phyloP scores from a whole-genome alignment of 73 alveolate genomes.

The Tetrahymena elliotti region DNA sequence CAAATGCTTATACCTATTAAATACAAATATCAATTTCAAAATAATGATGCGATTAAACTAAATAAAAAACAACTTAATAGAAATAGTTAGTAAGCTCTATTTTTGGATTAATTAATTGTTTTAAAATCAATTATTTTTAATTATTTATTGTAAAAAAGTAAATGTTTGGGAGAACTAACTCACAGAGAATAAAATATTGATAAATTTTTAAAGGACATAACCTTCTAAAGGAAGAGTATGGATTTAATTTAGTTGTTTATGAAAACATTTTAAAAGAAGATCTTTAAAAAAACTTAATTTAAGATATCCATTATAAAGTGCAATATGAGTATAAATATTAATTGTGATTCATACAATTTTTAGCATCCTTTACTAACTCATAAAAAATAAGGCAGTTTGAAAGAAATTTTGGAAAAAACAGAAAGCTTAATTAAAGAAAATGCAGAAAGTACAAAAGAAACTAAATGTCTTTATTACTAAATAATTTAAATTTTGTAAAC shows the following conservation, averaged over 20 bases:
- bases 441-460: neutral
- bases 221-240: neutral
- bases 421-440: neutral
- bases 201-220: too few species aligned
- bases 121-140: too few species aligned
- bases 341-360: neutral
- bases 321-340: neutral
- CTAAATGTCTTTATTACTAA: neutral
- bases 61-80: too few species aligned
- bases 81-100: neutral
- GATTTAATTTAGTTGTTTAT: neutral
- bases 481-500: neutral
- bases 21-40: too few species aligned
- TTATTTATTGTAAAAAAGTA: neutral
- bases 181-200: neutral
- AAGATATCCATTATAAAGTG: neutral
- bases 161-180: neutral
- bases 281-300: neutral
- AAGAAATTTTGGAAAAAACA: neutral
- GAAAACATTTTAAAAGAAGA: neutral
- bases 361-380: neutral
- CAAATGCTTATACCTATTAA: too few species aligned
- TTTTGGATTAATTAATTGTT: too few species aligned
- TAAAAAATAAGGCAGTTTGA: neutral
- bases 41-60: too few species aligned